Base-by-base conservation (phyloP, 805 yeast genomes). In the Ogataea methanolica region DNA sequence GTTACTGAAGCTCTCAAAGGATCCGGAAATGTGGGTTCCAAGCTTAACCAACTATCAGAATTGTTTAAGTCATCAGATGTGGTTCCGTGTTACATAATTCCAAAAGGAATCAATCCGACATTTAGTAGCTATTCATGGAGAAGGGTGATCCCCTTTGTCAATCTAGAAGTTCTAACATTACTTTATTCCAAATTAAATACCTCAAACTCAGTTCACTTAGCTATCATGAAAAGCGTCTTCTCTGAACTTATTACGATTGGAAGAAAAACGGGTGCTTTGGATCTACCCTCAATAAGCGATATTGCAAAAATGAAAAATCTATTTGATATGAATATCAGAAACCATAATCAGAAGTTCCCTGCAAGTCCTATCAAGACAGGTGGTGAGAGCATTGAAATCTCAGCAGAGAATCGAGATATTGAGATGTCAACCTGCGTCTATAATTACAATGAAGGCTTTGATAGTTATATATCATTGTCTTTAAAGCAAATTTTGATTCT, bases 41-140 rank as follows among this genome's bases (percentile, higher is more conserved):
- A 44, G 22, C 45, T 63, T 26, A 46, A 14, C n/a, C 34, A 44
- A 34, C 39, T 63, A 2, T 43, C 54, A 2, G 61, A 61, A 21
- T 41, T 48, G 7, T 46, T 64, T 21, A 61, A 56, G 37, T 26
- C 54, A 4, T 39, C 57, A 11, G 65, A 62, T 9, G 62, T 62
- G 2, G 55, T 49, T 37, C 64, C 66, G 0, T 57, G 61, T 29
- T 50, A 50, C 36, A 43, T 58, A 34, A 50, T 63, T 22, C 62
- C 62, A n/a, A 47, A 45, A 23, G 63, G 61, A 4, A 53, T 57
- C 1, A 54, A 47, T 22, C 69, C 69, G 6, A 52, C 63, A 9
- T 53, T 61, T 39, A 53, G 46, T 38, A 58, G 62, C 37, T 55
- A 47, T 47, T 57, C 59, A 2, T 65, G 69, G 69, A 64, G 61